Conservation (phyloP, 2,329 filamentous ascomycete genomes). For the Drechmeria coniospora region DNA sequence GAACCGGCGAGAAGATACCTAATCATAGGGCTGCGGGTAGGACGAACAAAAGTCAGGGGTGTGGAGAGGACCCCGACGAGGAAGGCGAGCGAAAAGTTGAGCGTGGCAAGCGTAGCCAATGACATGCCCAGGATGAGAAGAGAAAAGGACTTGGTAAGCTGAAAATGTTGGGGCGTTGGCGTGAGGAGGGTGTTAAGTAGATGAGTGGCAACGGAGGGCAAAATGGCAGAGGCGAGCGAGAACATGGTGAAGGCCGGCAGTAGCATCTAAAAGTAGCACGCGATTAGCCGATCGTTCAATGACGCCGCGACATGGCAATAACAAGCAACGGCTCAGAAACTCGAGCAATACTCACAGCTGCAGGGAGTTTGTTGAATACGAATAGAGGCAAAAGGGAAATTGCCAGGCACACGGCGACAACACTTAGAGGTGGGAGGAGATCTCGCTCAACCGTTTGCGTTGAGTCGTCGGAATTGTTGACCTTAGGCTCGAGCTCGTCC, state of each 20-base stretch:
- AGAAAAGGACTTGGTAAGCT: constrained; percentile 77
- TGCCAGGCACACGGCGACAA: constrained; percentile 60
- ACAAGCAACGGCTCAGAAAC: too few relatives aligned
- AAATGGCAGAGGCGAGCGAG: constrained; percentile 32
- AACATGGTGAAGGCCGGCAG: constrained; percentile 43
- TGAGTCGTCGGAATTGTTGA: constrained; percentile 1
- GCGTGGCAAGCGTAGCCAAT: constrained; percentile 78
- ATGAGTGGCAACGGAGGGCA: constrained; percentile 42
- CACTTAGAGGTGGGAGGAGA: constrained; percentile 55
- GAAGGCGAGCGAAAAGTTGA: constrained; percentile 88
- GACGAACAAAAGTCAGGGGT: constrained; percentile 61
- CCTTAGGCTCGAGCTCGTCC: too few relatives aligned
- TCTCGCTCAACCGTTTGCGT: constrained; percentile 38
- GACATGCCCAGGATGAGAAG: constrained; percentile 86
- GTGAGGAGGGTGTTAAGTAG: constrained; percentile 34
- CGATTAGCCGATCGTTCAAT: neutral
- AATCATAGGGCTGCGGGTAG: constrained; percentile 23
- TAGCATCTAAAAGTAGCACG: constrained; percentile 32
- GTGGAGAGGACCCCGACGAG: constrained; percentile 64
- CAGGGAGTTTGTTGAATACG: constrained; percentile 62
- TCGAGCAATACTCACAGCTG: constrained; percentile 52
- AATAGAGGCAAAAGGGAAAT: constrained; percentile 69
- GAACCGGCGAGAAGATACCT: constrained; percentile 30
- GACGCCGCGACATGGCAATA: neutral
- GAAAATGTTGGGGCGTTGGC: constrained; percentile 53